phyloP scores from a whole-genome alignment of 371 early-diverging fungal genomes.

The Syncephalastrum monosporum region DNA sequence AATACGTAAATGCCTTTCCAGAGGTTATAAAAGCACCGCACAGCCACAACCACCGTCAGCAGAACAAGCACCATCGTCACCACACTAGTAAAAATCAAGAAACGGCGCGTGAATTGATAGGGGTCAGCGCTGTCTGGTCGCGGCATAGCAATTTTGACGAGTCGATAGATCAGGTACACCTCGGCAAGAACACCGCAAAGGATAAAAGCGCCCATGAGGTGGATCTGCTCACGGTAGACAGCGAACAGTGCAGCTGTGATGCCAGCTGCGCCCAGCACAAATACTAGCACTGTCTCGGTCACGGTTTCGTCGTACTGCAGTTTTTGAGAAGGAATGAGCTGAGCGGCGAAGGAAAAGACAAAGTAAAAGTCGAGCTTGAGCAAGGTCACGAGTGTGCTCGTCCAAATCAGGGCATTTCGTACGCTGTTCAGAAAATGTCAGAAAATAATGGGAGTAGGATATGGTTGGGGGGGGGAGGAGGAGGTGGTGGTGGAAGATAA shows the following conservation, averaged over 20 bases:
- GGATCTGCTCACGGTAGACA: slow-evolving; percentile 43
- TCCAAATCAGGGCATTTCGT: slow-evolving; percentile 40
- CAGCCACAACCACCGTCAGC: slow-evolving; percentile 24
- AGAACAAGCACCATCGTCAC: slow-evolving; percentile 28
- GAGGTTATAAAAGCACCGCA: slow-evolving; percentile 24
- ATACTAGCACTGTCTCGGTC: slow-evolving; percentile 41
- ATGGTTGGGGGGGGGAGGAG: background rate
- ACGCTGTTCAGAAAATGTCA: slow-evolving; percentile 18
- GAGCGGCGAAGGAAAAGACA: slow-evolving; percentile 49
- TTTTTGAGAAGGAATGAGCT: slow-evolving; percentile 46
- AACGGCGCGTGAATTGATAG: slow-evolving; percentile 44
- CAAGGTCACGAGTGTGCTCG: slow-evolving; percentile 37
- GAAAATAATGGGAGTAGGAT: no score
- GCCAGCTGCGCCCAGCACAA: slow-evolving; percentile 35
- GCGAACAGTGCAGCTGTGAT: slow-evolving; percentile 30
- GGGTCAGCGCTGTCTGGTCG: slow-evolving; percentile 25
- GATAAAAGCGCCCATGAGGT: slow-evolving; percentile 26
- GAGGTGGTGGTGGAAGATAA: no score
- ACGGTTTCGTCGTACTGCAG: slow-evolving; percentile 37
- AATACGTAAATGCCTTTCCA: slow-evolving; percentile 27
- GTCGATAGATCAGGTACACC: slow-evolving; percentile 38
- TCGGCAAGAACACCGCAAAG: slow-evolving; percentile 16
- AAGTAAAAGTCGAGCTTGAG: slow-evolving; percentile 53
- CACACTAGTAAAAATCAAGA: slow-evolving; percentile 44
- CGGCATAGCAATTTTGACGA: slow-evolving; percentile 29